These are phyloP conservation scores for Morella rubra DNA, from an alignment of 306 rosid genomes.

Conservation along the genomic window DNA sequence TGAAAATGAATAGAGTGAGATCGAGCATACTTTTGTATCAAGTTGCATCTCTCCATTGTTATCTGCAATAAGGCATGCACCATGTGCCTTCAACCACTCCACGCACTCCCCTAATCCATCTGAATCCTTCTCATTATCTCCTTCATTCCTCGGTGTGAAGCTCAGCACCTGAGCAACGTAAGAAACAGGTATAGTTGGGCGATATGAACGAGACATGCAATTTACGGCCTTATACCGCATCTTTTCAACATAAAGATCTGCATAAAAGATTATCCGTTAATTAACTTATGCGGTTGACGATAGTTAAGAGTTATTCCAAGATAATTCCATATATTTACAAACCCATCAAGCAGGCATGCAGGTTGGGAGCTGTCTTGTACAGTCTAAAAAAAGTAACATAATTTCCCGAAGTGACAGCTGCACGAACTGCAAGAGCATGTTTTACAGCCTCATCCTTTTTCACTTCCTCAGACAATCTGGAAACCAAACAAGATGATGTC, in stretches of 20 bases:
- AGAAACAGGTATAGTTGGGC: slow-evolving; percentile 80
- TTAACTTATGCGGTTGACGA: background rate
- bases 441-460: slow-evolving; percentile 76
- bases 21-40: slow-evolving; percentile 71
- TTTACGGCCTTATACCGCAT: slow-evolving; percentile 88
- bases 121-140: slow-evolving; percentile 49
- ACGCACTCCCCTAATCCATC: slow-evolving; percentile 76
- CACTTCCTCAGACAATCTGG: slow-evolving; percentile 72
- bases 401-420: slow-evolving; percentile 89
- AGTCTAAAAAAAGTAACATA: slow-evolving; percentile 84
- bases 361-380: slow-evolving; percentile 83
- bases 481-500: slow-evolving; percentile 28
- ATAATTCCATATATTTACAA: slow-evolving; percentile 29
- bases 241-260: slow-evolving; percentile 92
- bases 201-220: slow-evolving; percentile 96
- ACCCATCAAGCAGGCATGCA: slow-evolving; percentile 94
- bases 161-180: slow-evolving; percentile 84
- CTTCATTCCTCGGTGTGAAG: slow-evolving; percentile 51
- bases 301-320: background rate
- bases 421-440: slow-evolving; percentile 95
- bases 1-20: slow-evolving; percentile 12
- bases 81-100: slow-evolving; percentile 95
- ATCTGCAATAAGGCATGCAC: slow-evolving; percentile 65
- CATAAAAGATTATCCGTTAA: slow-evolving; percentile 10
- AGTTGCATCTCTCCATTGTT: slow-evolving; percentile 66